Evolutionary conservation across 169 alveolate species (phyloP).

Genomic region (Plasmodium cynomolgi): DNA sequence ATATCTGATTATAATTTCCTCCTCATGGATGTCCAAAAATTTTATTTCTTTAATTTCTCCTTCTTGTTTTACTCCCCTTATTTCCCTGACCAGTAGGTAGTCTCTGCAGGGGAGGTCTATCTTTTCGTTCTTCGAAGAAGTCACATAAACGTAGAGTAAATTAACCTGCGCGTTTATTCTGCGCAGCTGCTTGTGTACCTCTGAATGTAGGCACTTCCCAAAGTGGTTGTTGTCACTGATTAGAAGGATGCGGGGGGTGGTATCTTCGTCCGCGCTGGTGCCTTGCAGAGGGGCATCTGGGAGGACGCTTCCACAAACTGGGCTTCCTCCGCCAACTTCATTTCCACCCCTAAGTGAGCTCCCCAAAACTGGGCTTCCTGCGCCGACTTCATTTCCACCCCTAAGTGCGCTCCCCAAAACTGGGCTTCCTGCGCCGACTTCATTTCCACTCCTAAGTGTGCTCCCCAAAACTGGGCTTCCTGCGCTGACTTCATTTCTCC

Average conservation of each 20-base stretch:
- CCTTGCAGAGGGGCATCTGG: not conserved
- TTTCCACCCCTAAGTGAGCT: not conserved
- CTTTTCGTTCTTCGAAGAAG: not conserved
- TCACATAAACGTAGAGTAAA: not conserved
- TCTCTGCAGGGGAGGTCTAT: conserved; percentile 1
- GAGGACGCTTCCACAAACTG: not conserved
- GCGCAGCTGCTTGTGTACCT: not conserved
- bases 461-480: not conserved
- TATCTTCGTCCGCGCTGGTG: not conserved
- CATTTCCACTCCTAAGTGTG: not conserved
- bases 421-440: not conserved
- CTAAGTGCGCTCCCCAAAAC: not conserved
- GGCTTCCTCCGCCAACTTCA: not conserved
- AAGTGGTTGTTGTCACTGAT: not conserved
- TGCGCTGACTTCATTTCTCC: not conserved
- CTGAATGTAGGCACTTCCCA: not conserved
- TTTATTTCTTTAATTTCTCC: conserved; percentile 5
- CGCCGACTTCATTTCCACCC: not conserved
- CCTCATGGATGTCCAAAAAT: not conserved
- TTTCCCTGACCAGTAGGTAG: conserved; percentile 4
- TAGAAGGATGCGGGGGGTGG: not conserved
- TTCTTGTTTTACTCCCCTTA: not conserved
- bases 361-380: not conserved
- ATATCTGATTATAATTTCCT: not conserved
- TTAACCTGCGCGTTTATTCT: not conserved